These are phyloP conservation scores for Hortiboletus campestris DNA, from an alignment of 768 basidiomycete genomes.

Conservation along the genomic window DNA sequence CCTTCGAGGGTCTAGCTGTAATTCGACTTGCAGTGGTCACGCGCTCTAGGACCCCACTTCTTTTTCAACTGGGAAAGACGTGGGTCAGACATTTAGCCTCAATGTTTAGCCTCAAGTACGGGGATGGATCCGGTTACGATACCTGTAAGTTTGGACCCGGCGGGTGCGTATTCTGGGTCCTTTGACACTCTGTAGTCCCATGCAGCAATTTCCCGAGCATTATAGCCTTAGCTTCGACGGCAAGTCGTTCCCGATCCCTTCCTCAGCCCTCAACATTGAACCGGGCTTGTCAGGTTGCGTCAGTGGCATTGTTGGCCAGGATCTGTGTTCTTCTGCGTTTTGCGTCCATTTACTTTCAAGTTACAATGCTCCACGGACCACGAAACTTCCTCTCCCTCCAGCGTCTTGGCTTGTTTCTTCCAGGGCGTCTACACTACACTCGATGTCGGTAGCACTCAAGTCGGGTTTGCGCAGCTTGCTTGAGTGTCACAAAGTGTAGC, in stretches of 20 bases:
- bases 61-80: slow-evolving; percentile 27
- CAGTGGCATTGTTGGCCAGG: slow-evolving; percentile 23
- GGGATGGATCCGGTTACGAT: slow-evolving; percentile 36
- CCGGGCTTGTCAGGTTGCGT: slow-evolving; percentile 28
- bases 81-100: slow-evolving; percentile 9
- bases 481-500: background rate
- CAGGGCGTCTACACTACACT: slow-evolving; percentile 41
- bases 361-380: background rate
- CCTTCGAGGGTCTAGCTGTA: background rate
- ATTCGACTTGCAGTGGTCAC: slow-evolving; percentile 29
- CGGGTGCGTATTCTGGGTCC: background rate
- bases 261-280: slow-evolving; percentile 39
- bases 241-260: slow-evolving; percentile 31
- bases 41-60: slow-evolving; percentile 19
- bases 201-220: slow-evolving; percentile 29
- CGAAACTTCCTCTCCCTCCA: background rate
- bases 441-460: slow-evolving; percentile 33
- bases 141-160: slow-evolving; percentile 21
- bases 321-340: slow-evolving; percentile 6
- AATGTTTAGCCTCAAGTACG: slow-evolving; percentile 31
- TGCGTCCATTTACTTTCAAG: too few species aligned
- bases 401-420: slow-evolving; percentile 37
- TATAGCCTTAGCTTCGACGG: slow-evolving; percentile 37
- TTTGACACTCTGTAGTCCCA: slow-evolving; percentile 16
- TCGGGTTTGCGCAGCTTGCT: slow-evolving; percentile 33